phyloP scores from a whole-genome alignment of 2,329 filamentous ascomycete species.

The Aaosphaeria arxii region DNA sequence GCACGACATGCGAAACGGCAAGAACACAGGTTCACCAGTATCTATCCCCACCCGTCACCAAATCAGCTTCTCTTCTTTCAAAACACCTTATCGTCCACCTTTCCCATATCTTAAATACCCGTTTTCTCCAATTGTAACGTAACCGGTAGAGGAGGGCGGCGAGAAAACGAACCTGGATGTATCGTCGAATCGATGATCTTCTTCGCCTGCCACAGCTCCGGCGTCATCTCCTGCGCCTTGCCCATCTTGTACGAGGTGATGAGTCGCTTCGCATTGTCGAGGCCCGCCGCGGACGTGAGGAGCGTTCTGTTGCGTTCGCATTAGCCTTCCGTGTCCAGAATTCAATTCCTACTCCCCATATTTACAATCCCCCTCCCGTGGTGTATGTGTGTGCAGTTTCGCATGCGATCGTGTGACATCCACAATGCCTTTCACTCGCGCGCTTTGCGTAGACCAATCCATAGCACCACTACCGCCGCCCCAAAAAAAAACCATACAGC shows the following conservation, averaged over 20 bases:
- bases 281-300: slow-evolving; percentile 70
- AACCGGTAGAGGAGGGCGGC: too few relatives aligned
- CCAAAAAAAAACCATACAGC: too few relatives aligned
- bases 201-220: slow-evolving; percentile 91
- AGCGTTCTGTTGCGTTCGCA: slow-evolving; percentile 65
- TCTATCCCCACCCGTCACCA: slow-evolving; percentile 61
- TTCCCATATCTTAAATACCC: not conserved
- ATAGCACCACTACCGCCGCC: too few relatives aligned
- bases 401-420: not conserved
- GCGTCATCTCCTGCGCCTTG: slow-evolving; percentile 74
- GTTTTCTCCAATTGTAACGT: too few relatives aligned
- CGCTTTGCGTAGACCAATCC: too few relatives aligned
- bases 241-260: slow-evolving; percentile 85
- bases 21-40: slow-evolving; percentile 84
- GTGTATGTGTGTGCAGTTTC: not conserved
- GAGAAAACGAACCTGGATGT: slow-evolving; percentile 67
- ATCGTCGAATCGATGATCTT: slow-evolving; percentile 96
- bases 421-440: too few relatives aligned
- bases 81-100: not conserved
- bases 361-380: too few relatives aligned
- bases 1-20: slow-evolving; percentile 96
- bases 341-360: not conserved
- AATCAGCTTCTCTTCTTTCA: slow-evolving; percentile 11
- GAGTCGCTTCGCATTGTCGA: slow-evolving; percentile 82
- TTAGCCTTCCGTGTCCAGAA: slow-evolving; percentile 12